Evolutionary conservation across 352 stramenopile genomes (phyloP).

Genomic region (Saprolegnia parasitica): DNA sequence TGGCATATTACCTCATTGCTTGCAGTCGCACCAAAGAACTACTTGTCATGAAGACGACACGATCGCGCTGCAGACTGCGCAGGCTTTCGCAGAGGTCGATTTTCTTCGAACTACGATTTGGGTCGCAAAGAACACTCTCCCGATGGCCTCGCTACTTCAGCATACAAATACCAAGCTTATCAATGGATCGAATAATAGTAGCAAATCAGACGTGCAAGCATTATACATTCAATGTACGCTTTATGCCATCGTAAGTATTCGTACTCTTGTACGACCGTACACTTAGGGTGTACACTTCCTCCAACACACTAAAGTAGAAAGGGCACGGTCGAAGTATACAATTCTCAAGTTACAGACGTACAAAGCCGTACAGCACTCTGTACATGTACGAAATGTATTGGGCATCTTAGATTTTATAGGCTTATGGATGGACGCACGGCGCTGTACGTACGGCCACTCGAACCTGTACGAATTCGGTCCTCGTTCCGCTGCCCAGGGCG

Average conservation of each 20-base stretch:
- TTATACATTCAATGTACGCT: not conserved
- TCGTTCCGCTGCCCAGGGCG: not conserved
- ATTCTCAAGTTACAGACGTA: not conserved
- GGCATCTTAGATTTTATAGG: no score
- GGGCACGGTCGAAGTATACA: not conserved
- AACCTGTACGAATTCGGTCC: conserved; percentile 15
- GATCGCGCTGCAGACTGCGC: no score
- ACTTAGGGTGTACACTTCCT: not conserved
- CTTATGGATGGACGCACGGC: not conserved
- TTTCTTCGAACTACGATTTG: no score
- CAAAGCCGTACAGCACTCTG: no score
- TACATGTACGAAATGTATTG: no score
- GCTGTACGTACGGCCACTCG: conserved; percentile 8
- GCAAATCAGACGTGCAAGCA: not conserved
- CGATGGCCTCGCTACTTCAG: no score
- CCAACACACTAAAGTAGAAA: not conserved
- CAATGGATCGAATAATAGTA: not conserved
- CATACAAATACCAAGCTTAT: no score
- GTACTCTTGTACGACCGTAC: not conserved
- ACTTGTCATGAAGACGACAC: no score
- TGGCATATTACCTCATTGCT: no score
- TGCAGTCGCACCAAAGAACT: no score
- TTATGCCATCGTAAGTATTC: not conserved
- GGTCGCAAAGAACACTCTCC: no score
- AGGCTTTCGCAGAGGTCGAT: no score